Evolutionary conservation across 2,329 filamentous ascomycete genomes (phyloP).

Genomic region (Arthrobotrys megalospora): DNA sequence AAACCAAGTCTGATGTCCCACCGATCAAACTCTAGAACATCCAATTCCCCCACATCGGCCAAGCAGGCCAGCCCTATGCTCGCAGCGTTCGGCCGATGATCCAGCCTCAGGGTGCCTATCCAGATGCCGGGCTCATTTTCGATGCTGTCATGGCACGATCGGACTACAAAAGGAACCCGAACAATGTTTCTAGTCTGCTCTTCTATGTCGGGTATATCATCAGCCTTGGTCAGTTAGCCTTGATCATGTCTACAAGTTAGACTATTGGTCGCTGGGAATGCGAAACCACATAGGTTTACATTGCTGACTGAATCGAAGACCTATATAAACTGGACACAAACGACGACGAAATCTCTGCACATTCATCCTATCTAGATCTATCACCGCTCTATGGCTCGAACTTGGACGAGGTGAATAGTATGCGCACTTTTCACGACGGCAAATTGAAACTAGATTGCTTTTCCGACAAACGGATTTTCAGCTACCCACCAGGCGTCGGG

Average conservation of each 20-base stretch:
- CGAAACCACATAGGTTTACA: too few species aligned
- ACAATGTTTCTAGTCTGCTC: conserved; percentile 79
- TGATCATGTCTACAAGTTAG: neutral
- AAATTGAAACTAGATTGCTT: conserved; percentile 81
- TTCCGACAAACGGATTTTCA: conserved; percentile 78
- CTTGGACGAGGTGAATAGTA: conserved; percentile 70
- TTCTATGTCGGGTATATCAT: conserved; percentile 82
- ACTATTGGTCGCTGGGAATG: neutral
- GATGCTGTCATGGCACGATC: conserved; percentile 75
- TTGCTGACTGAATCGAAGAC: conserved; percentile 68
- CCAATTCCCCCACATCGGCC: conserved; percentile 76
- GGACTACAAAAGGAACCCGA: conserved; percentile 75
- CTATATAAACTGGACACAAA: conserved; percentile 79
- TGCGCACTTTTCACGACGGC: conserved; percentile 78
- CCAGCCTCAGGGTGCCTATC: conserved; percentile 76
- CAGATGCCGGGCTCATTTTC: conserved; percentile 77
- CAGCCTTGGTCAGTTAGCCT: conserved; percentile 74
- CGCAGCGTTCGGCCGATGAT: conserved; percentile 75
- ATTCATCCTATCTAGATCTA: conserved; percentile 80
- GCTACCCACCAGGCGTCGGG: conserved; percentile 80
- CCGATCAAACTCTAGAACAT: conserved; percentile 71
- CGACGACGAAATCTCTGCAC: conserved; percentile 76
- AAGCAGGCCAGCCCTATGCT: conserved; percentile 78
- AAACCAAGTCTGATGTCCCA: conserved; percentile 4
- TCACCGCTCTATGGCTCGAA: conserved; percentile 79